A percentile compares a stretch with the other conserved stretches of the same genome.
Conservation (phyloP, 75 land plant species). For the Pinus tabuliformis region DNA sequence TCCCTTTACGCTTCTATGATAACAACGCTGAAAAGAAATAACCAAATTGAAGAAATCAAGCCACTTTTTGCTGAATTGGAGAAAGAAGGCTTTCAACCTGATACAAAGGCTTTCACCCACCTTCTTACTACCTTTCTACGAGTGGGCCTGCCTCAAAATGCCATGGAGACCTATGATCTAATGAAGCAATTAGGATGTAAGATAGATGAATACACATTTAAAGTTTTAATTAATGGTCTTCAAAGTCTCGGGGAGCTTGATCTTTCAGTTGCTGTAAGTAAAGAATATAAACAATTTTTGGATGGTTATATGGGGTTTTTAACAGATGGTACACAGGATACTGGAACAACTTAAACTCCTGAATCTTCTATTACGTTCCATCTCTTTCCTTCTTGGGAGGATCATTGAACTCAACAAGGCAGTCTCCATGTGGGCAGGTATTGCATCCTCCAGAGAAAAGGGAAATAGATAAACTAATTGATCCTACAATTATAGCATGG, state of each 20-base stretch:
- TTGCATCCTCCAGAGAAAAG: not conserved
- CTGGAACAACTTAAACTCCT: not conserved
- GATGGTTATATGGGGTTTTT: constrained; percentile 27
- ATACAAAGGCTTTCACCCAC: constrained; percentile 35
- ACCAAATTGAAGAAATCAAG: constrained; percentile 28
- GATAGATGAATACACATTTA: constrained; percentile 34
- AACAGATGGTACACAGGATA: constrained; percentile 11
- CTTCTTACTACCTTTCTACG: constrained; percentile 26
- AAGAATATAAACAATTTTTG: constrained; percentile 35
- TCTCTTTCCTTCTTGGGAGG: not conserved
- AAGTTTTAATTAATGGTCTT: constrained; percentile 35
- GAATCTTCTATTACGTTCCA: not conserved
- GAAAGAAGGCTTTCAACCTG: constrained; percentile 28
- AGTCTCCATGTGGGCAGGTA: not conserved
- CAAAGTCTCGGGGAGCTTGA: constrained; percentile 21
- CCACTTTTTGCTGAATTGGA: constrained; percentile 23
- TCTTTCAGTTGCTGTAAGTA: constrained; percentile 17
- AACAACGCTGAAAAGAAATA: constrained; percentile 29
- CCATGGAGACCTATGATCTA: constrained; percentile 39
- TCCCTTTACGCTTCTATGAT: constrained; percentile 40
- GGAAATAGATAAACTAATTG: not conserved
- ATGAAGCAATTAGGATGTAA: constrained; percentile 45
- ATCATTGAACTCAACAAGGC: not conserved
- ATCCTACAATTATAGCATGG: not conserved
- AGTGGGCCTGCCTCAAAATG: constrained; percentile 2